These are phyloP conservation scores for Naganishia vaughanmartiniae DNA, from an alignment of 768 basidiomycete species.

Conservation along the genomic window DNA sequence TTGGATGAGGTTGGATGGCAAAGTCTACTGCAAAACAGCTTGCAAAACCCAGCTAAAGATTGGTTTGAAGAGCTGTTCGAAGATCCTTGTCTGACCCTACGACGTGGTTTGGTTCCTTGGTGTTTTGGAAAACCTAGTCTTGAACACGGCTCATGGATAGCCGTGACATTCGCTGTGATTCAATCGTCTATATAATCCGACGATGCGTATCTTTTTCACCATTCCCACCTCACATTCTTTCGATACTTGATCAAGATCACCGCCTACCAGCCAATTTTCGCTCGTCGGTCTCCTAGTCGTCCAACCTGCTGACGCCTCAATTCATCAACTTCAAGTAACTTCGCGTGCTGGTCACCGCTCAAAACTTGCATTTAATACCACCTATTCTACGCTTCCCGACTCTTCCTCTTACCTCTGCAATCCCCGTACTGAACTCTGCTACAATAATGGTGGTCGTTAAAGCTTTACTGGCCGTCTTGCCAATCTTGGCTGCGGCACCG, in stretches of 20 bases:
- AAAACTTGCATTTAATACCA: slow-evolving; percentile 2
- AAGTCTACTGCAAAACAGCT: too few relatives aligned
- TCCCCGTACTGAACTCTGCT: background rate
- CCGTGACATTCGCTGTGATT: background rate
- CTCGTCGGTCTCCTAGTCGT: background rate
- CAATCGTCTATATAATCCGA: slow-evolving; percentile 2
- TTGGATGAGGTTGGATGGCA: too few relatives aligned
- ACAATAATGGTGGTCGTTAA: slow-evolving; percentile 11
- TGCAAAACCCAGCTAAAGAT: too few relatives aligned
- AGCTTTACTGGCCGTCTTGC: slow-evolving; percentile 19
- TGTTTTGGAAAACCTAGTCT: background rate
- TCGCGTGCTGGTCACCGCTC: slow-evolving; percentile 1
- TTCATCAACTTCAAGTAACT: background rate
- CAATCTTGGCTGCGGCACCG: slow-evolving; percentile 14
- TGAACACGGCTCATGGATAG: background rate
- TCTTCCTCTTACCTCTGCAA: slow-evolving; percentile 11
- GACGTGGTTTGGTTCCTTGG: background rate
- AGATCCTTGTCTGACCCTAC: background rate
- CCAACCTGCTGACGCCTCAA: background rate
- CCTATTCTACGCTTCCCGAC: slow-evolving; percentile 12
- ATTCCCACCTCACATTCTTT: background rate
- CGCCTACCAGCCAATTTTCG: background rate
- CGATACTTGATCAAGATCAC: background rate
- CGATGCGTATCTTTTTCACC: background rate
- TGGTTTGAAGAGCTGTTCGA: too few relatives aligned